phyloP scores from a whole-genome alignment of 2,329 filamentous ascomycete genomes.

The Alternaria brassicae region DNA sequence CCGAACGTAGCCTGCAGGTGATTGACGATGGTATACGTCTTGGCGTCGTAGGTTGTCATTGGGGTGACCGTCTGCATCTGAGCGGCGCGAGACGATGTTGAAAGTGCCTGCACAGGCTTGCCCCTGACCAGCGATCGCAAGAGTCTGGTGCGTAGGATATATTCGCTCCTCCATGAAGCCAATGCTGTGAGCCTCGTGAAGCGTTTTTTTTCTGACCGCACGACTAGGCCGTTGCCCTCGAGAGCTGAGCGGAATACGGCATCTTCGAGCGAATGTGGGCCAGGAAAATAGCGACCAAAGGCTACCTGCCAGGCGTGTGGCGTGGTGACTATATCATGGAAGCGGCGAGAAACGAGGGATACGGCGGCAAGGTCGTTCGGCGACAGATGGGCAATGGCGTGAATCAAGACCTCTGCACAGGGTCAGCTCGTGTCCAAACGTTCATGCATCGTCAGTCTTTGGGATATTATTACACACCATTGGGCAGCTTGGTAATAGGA shows the following conservation, averaged over 20 bases:
- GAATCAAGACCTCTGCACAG: slow-evolving; percentile 81
- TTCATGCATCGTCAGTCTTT: background rate
- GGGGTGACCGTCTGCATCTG: slow-evolving; percentile 72
- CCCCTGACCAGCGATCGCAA: slow-evolving; percentile 82
- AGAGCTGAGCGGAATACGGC: slow-evolving; percentile 54
- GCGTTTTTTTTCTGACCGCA: slow-evolving; percentile 75
- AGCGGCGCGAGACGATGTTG: slow-evolving; percentile 60
- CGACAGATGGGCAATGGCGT: slow-evolving; percentile 87
- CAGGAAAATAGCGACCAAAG: slow-evolving; percentile 89
- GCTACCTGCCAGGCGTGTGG: slow-evolving; percentile 94
- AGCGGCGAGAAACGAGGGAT: slow-evolving; percentile 84
- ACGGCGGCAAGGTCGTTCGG: slow-evolving; percentile 83
- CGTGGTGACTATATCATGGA: slow-evolving; percentile 85
- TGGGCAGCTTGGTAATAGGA: slow-evolving; percentile 72
- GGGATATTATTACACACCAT: slow-evolving; percentile 67
- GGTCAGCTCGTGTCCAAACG: slow-evolving; percentile 19
- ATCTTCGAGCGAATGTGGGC: slow-evolving; percentile 65
- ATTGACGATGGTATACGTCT: slow-evolving; percentile 78
- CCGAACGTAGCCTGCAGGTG: slow-evolving; percentile 81
- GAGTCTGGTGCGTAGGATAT: slow-evolving; percentile 84
- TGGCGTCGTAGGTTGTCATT: slow-evolving; percentile 84
- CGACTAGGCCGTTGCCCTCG: slow-evolving; percentile 45
- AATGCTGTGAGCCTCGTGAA: slow-evolving; percentile 83
- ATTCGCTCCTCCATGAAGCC: slow-evolving; percentile 96
- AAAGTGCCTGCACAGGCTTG: slow-evolving; percentile 69